A percentile compares a stretch with the other conserved stretches of the same genome.
Evolutionary conservation across 805 yeast species (phyloP).

Genomic region (Naumovozyma castellii): DNA sequence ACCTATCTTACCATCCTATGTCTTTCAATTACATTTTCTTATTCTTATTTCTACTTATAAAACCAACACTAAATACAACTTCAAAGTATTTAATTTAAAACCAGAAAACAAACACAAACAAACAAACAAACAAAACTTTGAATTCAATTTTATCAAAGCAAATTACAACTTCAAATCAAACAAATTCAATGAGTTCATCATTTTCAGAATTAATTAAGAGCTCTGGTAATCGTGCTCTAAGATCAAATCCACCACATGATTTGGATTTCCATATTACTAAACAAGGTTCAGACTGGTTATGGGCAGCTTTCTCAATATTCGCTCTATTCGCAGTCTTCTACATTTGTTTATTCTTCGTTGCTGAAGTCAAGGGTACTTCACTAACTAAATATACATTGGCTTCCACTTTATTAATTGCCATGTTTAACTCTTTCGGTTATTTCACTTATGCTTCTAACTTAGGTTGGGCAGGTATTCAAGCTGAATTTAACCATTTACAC

Average conservation of each 20-base stretch:
- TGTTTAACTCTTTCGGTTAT: constrained; percentile 33
- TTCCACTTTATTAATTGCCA: constrained; percentile 32
- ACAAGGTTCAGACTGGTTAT: constrained; percentile 59
- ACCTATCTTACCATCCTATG: neutral
- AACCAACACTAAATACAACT: too few relatives aligned
- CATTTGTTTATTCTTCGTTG: constrained; percentile 11
- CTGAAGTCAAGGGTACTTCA: constrained; percentile 14
- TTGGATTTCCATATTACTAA: constrained; percentile 44
- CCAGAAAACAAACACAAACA: too few relatives aligned
- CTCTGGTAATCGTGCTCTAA: constrained; percentile 33
- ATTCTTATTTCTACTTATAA: neutral
- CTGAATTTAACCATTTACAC: constrained; percentile 34
- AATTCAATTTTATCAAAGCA: neutral
- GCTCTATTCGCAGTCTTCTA: constrained; percentile 20
- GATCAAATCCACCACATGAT: constrained; percentile 35
- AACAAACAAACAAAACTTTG: neutral
- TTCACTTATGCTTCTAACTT: constrained; percentile 39
- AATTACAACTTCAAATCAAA: neutral
- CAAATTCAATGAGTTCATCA: neutral
- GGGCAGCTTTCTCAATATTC: constrained; percentile 45
- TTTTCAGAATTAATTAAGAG: constrained; percentile 10
- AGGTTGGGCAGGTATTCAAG: constrained; percentile 35
- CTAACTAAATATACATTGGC: constrained; percentile 23
- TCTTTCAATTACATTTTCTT: neutral
- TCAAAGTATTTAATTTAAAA: too few relatives aligned